Percentiles rank a stretch among this genome's conserved stretches.
These are phyloP conservation scores for Moesziomyces antarcticus DNA, from an alignment of 1,284 basidiomycete genomes.

Conservation along the genomic window DNA sequence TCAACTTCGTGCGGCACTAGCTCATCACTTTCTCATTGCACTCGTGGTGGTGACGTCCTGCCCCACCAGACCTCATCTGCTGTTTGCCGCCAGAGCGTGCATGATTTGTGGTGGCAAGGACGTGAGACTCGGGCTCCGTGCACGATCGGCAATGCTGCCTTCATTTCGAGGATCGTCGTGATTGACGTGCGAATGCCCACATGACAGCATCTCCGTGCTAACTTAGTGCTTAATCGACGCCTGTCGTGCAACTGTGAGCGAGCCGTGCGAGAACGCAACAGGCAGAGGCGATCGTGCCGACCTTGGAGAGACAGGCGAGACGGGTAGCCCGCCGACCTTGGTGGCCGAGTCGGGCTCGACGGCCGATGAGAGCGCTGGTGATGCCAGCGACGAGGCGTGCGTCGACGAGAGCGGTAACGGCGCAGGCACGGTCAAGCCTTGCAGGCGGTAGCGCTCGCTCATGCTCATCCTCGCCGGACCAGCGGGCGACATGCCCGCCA, in stretches of 20 bases:
- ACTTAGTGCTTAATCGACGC: conserved; percentile 12
- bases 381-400: conserved; percentile 11
- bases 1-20: conserved; percentile 11
- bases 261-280: conserved; percentile 18
- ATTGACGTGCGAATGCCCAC: too few relatives aligned
- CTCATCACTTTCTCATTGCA: too few relatives aligned
- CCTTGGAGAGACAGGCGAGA: conserved; percentile 12
- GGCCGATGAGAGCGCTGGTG: conserved; percentile 12
- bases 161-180: too few relatives aligned
- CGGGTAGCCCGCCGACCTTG: conserved; percentile 10
- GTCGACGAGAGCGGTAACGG: conserved; percentile 28
- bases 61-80: too few relatives aligned
- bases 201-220: not conserved
- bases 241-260: conserved; percentile 19
- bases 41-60: too few relatives aligned
- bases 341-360: conserved; percentile 13
- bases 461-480: conserved; percentile 34
- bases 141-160: too few relatives aligned
- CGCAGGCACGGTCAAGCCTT: conserved; percentile 33
- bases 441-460: conserved; percentile 37
- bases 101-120: too few relatives aligned
- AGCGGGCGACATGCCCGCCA: conserved; percentile 6
- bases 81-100: too few relatives aligned
- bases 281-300: conserved; percentile 12
- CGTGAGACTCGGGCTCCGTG: too few relatives aligned